Evolutionary conservation across 192 early-diverging fungal species (phyloP), one percentile per base, ranked within the genome.

Genomic region (Umbelopsis isabellina): DNA sequence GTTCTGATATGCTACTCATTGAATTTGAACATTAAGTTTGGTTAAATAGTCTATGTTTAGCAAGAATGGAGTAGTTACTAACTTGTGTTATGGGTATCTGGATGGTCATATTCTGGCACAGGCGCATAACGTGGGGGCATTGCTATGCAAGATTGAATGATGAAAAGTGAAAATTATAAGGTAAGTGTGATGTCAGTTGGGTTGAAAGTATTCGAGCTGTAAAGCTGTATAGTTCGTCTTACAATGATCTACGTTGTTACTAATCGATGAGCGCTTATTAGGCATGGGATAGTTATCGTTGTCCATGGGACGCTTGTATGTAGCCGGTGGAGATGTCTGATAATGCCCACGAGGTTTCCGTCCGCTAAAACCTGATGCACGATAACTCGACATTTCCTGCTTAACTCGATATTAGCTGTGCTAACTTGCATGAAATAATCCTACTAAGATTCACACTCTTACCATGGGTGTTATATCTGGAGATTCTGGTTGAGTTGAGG

Each of bases 311-410:
- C 55, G 55, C 13, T 61, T 61, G 33, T 61, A 12, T 1, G 5
- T 0, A 33, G 33, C 33, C 16, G 55, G 55, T 15, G 55, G 55
- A 3, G 55, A 61, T 35, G 55, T 12, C 12, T 18, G 25, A 25
- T 61, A 61, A 35, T 61, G 55, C 10, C 18, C 55, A 61, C 15
- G 55, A 8, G 55, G 15, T 1, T 61, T 61, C 37, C 33, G 55
- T 13, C 37, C 55, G 23, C 30, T 27, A 10, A 61, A 10, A 35
- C 27, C 18, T 22, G 55, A 35, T 11, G 15, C 6, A 35, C 55
- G 8, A 15, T 30, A 18, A 12, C 33, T 30, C 27, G 27, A 2
- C 16, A 11, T 55, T 49, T 49, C 20, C 4, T 16, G 48, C 48
- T 49, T 4, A 49, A 49, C 12, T 3, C 1, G 15, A 20, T 6